Evolutionary conservation across 2,329 filamentous ascomycete species (phyloP).

Genomic region (Chrysosporium queenslandicum): DNA sequence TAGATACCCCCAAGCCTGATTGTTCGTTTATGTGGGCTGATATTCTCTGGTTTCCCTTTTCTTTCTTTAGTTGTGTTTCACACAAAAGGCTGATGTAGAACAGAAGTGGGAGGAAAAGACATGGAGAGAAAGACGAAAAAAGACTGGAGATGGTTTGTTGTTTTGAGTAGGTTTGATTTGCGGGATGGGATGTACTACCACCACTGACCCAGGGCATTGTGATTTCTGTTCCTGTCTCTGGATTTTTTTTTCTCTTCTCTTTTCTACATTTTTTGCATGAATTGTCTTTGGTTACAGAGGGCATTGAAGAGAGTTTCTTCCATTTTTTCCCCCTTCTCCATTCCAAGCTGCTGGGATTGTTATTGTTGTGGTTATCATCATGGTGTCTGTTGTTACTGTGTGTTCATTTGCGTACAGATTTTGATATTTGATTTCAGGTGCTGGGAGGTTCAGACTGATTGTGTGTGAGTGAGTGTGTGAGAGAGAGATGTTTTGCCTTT

Average conservation of each 20-base stretch:
- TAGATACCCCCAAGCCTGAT: background rate
- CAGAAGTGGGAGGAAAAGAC: background rate
- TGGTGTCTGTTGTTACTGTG: conserved; percentile 1
- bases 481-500: background rate
- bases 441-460: background rate
- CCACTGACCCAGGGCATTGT: background rate
- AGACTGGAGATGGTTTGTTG: too few species aligned
- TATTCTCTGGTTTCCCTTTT: too few species aligned
- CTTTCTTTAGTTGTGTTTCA: too few species aligned
- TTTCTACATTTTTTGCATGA: conserved; percentile 6
- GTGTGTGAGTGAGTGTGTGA: background rate
- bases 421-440: background rate
- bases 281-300: background rate
- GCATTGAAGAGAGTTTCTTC: conserved; percentile 6
- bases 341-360: conserved; percentile 1
- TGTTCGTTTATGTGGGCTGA: too few species aligned
- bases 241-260: too few species aligned
- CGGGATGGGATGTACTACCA: conserved; percentile 9
- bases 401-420: too few species aligned
- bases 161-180: too few species aligned
- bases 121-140: background rate
- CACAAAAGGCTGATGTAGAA: too few species aligned
- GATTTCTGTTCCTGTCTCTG: too few species aligned
- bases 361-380: conserved; percentile 1
- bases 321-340: too few species aligned